These are phyloP conservation scores for Pseudopithomyces chartarum DNA, from an alignment of 2,329 filamentous ascomycete genomes.

Conservation along the genomic window DNA sequence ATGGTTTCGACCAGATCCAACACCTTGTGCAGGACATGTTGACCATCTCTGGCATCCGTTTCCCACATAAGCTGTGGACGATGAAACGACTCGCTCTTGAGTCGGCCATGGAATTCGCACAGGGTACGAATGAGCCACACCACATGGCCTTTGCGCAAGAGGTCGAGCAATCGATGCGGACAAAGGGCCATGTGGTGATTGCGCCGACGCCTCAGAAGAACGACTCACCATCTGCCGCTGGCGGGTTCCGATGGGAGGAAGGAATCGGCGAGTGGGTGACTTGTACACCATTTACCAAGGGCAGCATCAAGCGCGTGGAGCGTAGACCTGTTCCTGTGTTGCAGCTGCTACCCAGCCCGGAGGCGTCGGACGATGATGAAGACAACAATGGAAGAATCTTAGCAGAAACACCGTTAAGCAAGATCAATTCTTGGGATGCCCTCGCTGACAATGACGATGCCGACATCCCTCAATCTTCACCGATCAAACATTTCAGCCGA, in stretches of 20 bases:
- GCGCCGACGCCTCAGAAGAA: slow-evolving; percentile 34
- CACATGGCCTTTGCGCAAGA: slow-evolving; percentile 35
- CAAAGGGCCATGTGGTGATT: slow-evolving; percentile 31
- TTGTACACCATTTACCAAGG: slow-evolving; percentile 44
- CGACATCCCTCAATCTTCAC: slow-evolving; percentile 31
- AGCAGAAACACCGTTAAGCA: neutral
- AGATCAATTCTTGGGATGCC: slow-evolving; percentile 15
- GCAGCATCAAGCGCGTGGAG: slow-evolving; percentile 17
- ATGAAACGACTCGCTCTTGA: slow-evolving; percentile 45
- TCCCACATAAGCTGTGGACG: slow-evolving; percentile 41
- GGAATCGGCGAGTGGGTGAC: slow-evolving; percentile 54
- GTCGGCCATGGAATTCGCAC: slow-evolving; percentile 43
- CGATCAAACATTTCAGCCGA: slow-evolving; percentile 20
- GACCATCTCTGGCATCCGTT: slow-evolving; percentile 21
- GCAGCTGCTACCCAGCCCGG: slow-evolving; percentile 34
- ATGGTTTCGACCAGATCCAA: slow-evolving; percentile 42
- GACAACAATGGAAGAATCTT: slow-evolving; percentile 3
- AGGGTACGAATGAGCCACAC: slow-evolving; percentile 28
- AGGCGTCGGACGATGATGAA: slow-evolving; percentile 27
- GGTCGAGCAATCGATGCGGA: slow-evolving; percentile 39
- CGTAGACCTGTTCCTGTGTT: slow-evolving; percentile 26
- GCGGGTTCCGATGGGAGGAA: slow-evolving; percentile 51
- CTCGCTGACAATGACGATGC: slow-evolving; percentile 17
- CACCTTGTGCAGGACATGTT: slow-evolving; percentile 35
- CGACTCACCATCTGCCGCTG: slow-evolving; percentile 28